phyloP scores from a whole-genome alignment of 1,139 yeast species.

The Saccharomyces hybrid region DNA sequence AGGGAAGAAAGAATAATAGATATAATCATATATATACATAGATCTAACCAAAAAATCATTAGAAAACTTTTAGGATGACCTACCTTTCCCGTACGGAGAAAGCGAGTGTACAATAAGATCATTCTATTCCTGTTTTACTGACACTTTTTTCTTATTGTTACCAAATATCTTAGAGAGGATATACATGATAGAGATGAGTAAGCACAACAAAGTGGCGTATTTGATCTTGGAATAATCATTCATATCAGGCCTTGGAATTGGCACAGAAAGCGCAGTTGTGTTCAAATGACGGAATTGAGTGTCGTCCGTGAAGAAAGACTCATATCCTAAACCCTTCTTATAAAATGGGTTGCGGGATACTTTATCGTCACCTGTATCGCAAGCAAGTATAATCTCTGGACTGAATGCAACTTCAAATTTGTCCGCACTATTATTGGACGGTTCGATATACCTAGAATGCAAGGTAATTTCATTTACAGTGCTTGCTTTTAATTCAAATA shows the following conservation, averaged over 20 bases:
- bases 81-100: not conserved
- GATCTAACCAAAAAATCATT: not conserved
- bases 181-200: slow-evolving; percentile 32
- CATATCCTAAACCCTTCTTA: slow-evolving; percentile 35
- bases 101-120: not conserved
- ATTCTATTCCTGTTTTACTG: not conserved
- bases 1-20: not conserved
- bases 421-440: slow-evolving; percentile 24
- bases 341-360: slow-evolving; percentile 35
- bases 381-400: slow-evolving; percentile 45
- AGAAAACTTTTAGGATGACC: not conserved
- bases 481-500: slow-evolving; percentile 33
- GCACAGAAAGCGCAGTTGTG: slow-evolving; percentile 16
- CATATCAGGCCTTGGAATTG: slow-evolving; percentile 35
- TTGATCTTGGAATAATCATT: slow-evolving; percentile 28
- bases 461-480: slow-evolving; percentile 34
- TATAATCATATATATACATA: not conserved
- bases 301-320: slow-evolving; percentile 39
- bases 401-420: slow-evolving; percentile 28
- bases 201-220: slow-evolving; percentile 28
- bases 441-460: slow-evolving; percentile 44
- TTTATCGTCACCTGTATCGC: slow-evolving; percentile 32
- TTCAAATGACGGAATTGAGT: slow-evolving; percentile 37
- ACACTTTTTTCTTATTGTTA: not conserved
- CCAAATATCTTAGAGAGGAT: slow-evolving; percentile 29